phyloP scores from a whole-genome alignment of 768 basidiomycete genomes.

The Tephrocybe sp. region DNA sequence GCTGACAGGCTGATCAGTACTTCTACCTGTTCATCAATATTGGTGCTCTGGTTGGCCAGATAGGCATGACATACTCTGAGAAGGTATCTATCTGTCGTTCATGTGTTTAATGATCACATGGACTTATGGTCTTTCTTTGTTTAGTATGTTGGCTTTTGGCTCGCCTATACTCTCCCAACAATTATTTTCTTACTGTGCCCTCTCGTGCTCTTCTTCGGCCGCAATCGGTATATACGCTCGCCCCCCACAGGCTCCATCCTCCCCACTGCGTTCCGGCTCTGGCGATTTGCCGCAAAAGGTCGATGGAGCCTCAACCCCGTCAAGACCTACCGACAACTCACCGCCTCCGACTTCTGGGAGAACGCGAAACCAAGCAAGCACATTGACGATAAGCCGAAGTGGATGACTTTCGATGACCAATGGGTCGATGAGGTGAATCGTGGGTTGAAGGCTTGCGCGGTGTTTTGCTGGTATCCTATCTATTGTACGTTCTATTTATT shows the following conservation, averaged over 20 bases:
- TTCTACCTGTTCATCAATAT: conserved; percentile 76
- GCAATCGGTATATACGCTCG: conserved; percentile 52
- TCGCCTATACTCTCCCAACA: conserved; percentile 69
- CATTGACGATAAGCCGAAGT: conserved; percentile 47
- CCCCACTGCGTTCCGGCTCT: conserved; percentile 45
- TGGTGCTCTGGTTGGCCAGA: conserved; percentile 68
- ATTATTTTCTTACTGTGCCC: conserved; percentile 61
- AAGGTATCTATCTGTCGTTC: conserved; percentile 34
- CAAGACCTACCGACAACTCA: conserved; percentile 45
- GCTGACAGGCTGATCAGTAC: conserved; percentile 38
- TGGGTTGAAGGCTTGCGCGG: conserved; percentile 70
- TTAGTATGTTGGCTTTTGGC: conserved; percentile 65
- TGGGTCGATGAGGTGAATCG: conserved; percentile 80
- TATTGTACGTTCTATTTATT: conserved; percentile 47
- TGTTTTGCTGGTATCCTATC: conserved; percentile 64
- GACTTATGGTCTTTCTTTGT: background rate
- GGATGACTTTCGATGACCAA: conserved; percentile 78
- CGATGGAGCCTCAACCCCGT: conserved; percentile 60
- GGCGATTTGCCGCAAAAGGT: conserved; percentile 44
- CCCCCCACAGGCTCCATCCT: conserved; percentile 71
- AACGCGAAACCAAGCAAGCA: conserved; percentile 62
- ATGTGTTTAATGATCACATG: background rate
- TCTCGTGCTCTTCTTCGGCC: conserved; percentile 54
- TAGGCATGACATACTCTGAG: conserved; percentile 67
- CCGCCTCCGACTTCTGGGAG: conserved; percentile 73